Evolutionary conservation across 2,329 filamentous ascomycete genomes (phyloP), one percentile per base, ranked within the genome.

Genomic region (Microcyclospora pomicola): DNA sequence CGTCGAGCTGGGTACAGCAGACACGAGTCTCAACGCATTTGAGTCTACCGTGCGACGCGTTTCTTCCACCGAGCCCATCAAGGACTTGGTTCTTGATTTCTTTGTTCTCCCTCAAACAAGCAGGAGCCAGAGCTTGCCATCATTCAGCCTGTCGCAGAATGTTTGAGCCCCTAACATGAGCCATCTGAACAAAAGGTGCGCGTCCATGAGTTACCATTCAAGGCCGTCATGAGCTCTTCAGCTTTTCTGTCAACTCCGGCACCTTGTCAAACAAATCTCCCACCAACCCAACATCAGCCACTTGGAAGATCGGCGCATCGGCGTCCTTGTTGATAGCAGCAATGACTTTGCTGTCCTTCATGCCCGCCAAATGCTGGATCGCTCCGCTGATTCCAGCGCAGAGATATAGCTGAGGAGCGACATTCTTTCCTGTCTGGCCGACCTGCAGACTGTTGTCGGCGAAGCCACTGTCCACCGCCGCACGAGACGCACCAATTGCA

Each of bases 291-390:
- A 96, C 86, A 63, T 98, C 91, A 4, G 91, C 91, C 42, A 98
- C 77, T 65, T 98, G 91, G 72, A 98, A 98, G 52, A 98, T 98
- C 24, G 91, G 91, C 40, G 91, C 91, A 62, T 98, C 91, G 4
- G 78, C 69, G 57, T 98, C 91, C 69, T 98, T 98, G 72, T 98
- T 98, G 58, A 98, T 96, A 11, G 85, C 85, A 15, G 88, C 91
- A 66, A 98, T 98, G 42, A 98, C 91, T 69, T 98, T 98, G 69
- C 86, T 95, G 59, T 98, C 91, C 73, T 98, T 98, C 91, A 98
- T 98, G 58, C 91, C 91, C 27, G 91, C 91, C 64, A 98, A 64
- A 69, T 98, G 91, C 66, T 98, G 91, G 51, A 98, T 98, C 15
- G 91, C 91, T 38, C 91, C 91, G 7, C 85, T 94, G 52, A 98